These are phyloP conservation scores for Centaurea solstitialis DNA, from an alignment of 129 eudicot species.

Conservation along the genomic window DNA sequence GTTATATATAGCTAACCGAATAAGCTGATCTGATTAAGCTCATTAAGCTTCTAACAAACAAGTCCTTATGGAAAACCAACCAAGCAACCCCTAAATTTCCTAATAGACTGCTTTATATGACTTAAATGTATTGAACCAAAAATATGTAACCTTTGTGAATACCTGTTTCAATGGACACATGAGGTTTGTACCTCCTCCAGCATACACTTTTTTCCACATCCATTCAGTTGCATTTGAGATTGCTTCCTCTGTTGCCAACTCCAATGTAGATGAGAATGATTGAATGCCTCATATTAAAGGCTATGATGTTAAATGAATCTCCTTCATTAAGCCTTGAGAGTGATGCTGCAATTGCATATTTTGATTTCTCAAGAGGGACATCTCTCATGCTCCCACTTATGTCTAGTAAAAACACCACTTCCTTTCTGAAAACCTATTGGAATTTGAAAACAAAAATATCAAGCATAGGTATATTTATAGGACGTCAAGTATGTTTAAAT, in stretches of 20 bases:
- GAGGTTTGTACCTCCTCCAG: slow-evolving; percentile 74
- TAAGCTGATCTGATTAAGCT: no score
- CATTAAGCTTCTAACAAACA: no score
- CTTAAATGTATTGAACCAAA: not conserved
- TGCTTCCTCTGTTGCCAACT: slow-evolving; percentile 57
- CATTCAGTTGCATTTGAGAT: slow-evolving; percentile 67
- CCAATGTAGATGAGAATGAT: slow-evolving; percentile 59
- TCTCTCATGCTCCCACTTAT: slow-evolving; percentile 85
- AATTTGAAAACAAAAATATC: not conserved
- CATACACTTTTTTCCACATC: slow-evolving; percentile 49
- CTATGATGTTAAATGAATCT: slow-evolving; percentile 76
- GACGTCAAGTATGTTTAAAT: not conserved
- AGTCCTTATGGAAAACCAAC: no score
- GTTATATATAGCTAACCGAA: no score
- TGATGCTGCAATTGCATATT: slow-evolving; percentile 51
- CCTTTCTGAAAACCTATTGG: slow-evolving; percentile 60
- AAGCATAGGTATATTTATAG: not conserved
- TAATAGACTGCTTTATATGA: not conserved
- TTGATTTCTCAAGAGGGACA: slow-evolving; percentile 62
- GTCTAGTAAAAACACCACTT: slow-evolving; percentile 72
- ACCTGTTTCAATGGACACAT: slow-evolving; percentile 71
- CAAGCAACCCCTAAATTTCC: not conserved
- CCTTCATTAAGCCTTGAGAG: slow-evolving; percentile 51
- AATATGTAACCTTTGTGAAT: not conserved
- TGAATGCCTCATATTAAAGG: slow-evolving; percentile 49